phyloP scores from a whole-genome alignment of 345 rosid species.

The Balakata baccata region DNA sequence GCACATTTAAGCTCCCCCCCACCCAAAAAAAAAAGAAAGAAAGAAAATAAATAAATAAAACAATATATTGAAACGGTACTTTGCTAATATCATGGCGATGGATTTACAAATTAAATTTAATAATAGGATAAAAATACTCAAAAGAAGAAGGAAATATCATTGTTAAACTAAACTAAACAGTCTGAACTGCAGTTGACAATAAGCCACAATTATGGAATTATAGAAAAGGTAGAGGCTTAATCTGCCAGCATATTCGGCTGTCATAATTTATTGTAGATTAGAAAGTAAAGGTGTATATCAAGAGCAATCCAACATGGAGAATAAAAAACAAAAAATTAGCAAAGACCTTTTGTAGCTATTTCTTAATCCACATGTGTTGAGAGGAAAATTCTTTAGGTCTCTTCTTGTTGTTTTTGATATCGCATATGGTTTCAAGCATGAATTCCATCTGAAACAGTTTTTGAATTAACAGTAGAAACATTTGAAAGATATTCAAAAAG shows the following conservation, averaged over 20 bases:
- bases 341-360: slow-evolving; percentile 90
- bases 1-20: no score
- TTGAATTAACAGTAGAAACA: no score
- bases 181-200: background rate
- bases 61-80: background rate
- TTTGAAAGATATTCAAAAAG: slow-evolving; percentile 5
- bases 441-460: slow-evolving; percentile 69
- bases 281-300: background rate
- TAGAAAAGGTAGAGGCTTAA: background rate
- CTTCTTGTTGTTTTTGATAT: slow-evolving; percentile 87
- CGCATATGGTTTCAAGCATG: slow-evolving; percentile 88
- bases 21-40: no score
- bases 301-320: background rate
- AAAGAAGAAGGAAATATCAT: background rate
- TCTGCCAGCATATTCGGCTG: background rate
- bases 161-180: background rate
- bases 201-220: background rate
- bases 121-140: background rate
- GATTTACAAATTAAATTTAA: background rate
- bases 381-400: slow-evolving; percentile 64
- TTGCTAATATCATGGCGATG: background rate
- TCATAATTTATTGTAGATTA: background rate
- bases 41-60: no score
- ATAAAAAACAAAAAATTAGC: background rate
- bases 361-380: slow-evolving; percentile 70